Evolutionary conservation across 257 asterid genomes (phyloP).

Genomic region (Leonotis leonurus): DNA sequence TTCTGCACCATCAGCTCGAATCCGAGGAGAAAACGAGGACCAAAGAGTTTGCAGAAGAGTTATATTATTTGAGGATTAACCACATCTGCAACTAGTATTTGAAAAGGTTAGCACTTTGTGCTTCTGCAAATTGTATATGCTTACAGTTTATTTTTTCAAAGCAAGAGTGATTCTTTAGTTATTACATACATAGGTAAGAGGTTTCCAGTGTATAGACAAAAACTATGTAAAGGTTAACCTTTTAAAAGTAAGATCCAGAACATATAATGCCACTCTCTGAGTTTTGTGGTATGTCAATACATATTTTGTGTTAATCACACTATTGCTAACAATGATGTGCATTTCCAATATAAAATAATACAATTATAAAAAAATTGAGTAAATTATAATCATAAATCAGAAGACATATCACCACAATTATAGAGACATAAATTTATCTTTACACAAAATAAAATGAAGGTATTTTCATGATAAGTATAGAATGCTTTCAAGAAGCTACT

Average conservation of each 20-base stretch:
- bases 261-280: too few species aligned
- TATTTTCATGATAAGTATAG: neutral
- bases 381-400: too few species aligned
- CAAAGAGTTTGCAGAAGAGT: constrained; percentile 38
- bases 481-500: constrained; percentile 8
- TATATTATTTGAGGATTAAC: constrained; percentile 35
- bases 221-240: neutral
- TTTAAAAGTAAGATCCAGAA: too few species aligned
- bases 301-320: too few species aligned
- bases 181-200: neutral
- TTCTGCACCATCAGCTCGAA: constrained; percentile 41
- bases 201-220: neutral
- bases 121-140: neutral
- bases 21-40: constrained; percentile 63
- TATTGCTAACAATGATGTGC: too few species aligned
- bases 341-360: too few species aligned
- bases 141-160: neutral
- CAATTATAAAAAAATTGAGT: too few species aligned
- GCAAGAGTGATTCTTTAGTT: neutral
- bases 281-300: too few species aligned
- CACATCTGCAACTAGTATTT: neutral
- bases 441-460: neutral
- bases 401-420: neutral
- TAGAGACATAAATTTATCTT: neutral
- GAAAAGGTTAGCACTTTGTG: neutral